Evolutionary conservation across 495 filamentous ascomycete species (phyloP).

Genomic region (Xylaria grammica): DNA sequence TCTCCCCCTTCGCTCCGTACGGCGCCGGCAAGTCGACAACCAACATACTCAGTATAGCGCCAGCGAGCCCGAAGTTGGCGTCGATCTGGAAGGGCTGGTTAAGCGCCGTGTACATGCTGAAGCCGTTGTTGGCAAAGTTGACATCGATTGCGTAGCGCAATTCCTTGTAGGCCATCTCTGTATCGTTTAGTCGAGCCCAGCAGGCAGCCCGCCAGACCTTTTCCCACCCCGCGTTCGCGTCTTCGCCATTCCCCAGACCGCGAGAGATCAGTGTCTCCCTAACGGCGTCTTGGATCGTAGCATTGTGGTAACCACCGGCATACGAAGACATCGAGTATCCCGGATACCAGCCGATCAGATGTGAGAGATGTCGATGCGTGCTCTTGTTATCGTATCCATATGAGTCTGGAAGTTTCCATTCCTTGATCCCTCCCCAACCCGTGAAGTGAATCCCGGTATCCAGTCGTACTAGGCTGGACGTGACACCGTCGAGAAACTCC

Average conservation of each 20-base stretch:
- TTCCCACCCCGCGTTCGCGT: constrained; percentile 59
- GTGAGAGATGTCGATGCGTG: constrained; percentile 60
- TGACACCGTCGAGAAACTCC: constrained; percentile 35
- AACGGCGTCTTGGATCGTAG: constrained; percentile 47
- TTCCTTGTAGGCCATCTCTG: constrained; percentile 40
- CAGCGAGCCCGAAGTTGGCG: constrained; percentile 59
- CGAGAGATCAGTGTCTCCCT: constrained; percentile 45
- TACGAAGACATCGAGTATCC: constrained; percentile 49
- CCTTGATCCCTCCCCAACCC: constrained; percentile 49
- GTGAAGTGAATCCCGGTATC: constrained; percentile 55
- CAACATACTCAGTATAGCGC: constrained; percentile 53
- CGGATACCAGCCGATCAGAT: constrained; percentile 59
- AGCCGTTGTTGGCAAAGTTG: constrained; percentile 55
- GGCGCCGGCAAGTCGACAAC: constrained; percentile 40
- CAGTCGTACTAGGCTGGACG: constrained; percentile 36
- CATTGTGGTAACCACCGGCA: constrained; percentile 32
- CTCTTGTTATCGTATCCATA: constrained; percentile 45
- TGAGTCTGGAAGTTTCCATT: constrained; percentile 52
- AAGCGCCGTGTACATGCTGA: constrained; percentile 47
- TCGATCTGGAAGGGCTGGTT: constrained; percentile 57
- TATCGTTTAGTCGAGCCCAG: constrained; percentile 57
- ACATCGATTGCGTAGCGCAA: constrained; percentile 46
- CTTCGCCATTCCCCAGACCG: constrained; percentile 27
- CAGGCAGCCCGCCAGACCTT: constrained; percentile 61
- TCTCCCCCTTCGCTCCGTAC: constrained; percentile 4